Percentiles rank a stretch among this genome's conserved stretches.
phyloP scores from a whole-genome alignment of 805 yeast species.

The Myxozyma nipponensis region DNA sequence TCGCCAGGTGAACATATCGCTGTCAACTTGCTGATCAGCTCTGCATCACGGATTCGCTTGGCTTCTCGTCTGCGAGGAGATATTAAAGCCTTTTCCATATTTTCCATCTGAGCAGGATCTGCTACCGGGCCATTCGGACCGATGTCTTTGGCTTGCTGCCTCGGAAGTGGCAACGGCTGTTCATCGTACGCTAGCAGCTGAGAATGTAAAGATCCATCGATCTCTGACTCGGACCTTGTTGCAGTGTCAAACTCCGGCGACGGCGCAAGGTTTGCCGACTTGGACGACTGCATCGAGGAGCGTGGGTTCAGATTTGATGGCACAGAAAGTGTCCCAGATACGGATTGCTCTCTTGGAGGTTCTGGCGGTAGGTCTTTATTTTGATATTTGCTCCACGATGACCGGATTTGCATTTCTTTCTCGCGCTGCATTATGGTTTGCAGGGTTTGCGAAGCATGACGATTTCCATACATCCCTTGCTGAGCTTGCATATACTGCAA shows the following conservation, averaged over 20 bases:
- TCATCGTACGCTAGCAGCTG: not conserved
- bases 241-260: constrained; percentile 4
- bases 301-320: too few relatives aligned
- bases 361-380: constrained; percentile 25
- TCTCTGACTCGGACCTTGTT: too few relatives aligned
- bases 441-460: constrained; percentile 14
- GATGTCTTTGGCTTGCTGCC: not conserved
- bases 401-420: constrained; percentile 10
- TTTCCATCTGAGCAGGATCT: not conserved
- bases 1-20: constrained; percentile 79
- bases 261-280: not conserved
- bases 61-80: constrained; percentile 67
- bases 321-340: too few relatives aligned
- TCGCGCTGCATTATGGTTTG: constrained; percentile 9
- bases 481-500: constrained; percentile 2
- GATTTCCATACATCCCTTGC: constrained; percentile 1
- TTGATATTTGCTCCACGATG: constrained; percentile 13
- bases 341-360: constrained; percentile 7
- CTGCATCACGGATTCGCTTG: constrained; percentile 68
- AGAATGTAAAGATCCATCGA: too few relatives aligned
- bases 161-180: not conserved
- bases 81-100: constrained; percentile 13
- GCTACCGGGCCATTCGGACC: not conserved
- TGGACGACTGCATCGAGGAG: not conserved
- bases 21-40: constrained; percentile 72